Percentiles rank a stretch among this genome's conserved stretches.
Conservation (phyloP, 768 basidiomycete genomes). For the Tricholoma flavovirens region DNA sequence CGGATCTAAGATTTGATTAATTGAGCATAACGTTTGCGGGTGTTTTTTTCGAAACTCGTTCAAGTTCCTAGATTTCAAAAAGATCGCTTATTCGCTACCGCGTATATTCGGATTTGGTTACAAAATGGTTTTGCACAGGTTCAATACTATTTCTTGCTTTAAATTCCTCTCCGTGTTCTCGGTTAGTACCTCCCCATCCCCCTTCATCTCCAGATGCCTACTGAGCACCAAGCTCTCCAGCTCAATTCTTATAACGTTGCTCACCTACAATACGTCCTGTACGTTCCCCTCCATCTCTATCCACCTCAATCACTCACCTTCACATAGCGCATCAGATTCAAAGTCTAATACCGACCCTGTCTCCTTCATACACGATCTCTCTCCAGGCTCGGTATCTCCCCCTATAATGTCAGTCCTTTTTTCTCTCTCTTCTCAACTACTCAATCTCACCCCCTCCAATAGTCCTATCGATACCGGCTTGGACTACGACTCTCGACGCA, state of each 20-base stretch:
- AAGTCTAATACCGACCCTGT: slow-evolving; percentile 32
- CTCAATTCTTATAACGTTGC: slow-evolving; percentile 58
- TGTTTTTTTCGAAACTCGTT: slow-evolving; percentile 2
- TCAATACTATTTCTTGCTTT: slow-evolving; percentile 9
- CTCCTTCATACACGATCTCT: slow-evolving; percentile 40
- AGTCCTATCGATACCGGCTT: slow-evolving; percentile 32
- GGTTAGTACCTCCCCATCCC: slow-evolving; percentile 7
- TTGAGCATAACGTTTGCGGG: background rate
- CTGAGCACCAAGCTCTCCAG: slow-evolving; percentile 39
- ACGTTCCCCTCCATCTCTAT: slow-evolving; percentile 27
- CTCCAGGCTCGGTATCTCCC: slow-evolving; percentile 37
- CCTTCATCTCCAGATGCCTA: slow-evolving; percentile 44
- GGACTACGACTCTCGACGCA: slow-evolving; percentile 61
- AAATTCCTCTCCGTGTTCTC: slow-evolving; percentile 12
- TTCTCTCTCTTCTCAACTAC: background rate
- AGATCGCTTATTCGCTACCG: slow-evolving; percentile 16
- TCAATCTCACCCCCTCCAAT: background rate
- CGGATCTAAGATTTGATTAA: background rate
- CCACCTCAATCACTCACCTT: background rate
- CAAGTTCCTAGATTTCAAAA: slow-evolving; percentile 8
- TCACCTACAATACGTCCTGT: slow-evolving; percentile 59
- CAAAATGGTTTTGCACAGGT: background rate
- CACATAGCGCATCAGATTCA: slow-evolving; percentile 30
- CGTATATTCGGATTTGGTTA: slow-evolving; percentile 8
- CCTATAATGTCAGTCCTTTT: slow-evolving; percentile 38